A percentile compares a stretch with the other conserved stretches of the same genome.
These are phyloP conservation scores for Mollisia scopiformis DNA, from an alignment of 2,329 filamentous ascomycete genomes.

Conservation along the genomic window DNA sequence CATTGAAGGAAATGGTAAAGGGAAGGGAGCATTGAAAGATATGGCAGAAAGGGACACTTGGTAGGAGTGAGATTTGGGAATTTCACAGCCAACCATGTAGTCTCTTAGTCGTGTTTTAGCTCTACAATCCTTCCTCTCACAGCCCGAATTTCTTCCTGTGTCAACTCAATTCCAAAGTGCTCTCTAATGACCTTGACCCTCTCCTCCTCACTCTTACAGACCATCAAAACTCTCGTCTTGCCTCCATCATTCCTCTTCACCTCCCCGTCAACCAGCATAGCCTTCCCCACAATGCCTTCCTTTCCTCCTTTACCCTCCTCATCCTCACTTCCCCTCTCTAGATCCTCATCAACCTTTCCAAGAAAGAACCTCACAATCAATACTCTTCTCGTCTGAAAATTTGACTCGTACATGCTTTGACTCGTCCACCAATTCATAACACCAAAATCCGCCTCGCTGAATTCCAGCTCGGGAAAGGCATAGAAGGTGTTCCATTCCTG, in stretches of 20 bases:
- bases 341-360: constrained; percentile 34
- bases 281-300: constrained; percentile 51
- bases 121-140: constrained; percentile 48
- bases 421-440: constrained; percentile 62
- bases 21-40: too few relatives aligned
- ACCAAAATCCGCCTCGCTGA: constrained; percentile 61
- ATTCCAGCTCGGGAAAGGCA: constrained; percentile 68
- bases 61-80: too few relatives aligned
- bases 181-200: constrained; percentile 53
- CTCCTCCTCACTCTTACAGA: constrained; percentile 54
- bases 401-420: constrained; percentile 56
- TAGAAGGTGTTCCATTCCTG: constrained; percentile 63
- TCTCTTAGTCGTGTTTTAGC: neutral
- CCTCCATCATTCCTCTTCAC: constrained; percentile 58
- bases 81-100: neutral
- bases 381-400: constrained; percentile 58
- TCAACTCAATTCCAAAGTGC: constrained; percentile 54
- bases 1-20: too few relatives aligned
- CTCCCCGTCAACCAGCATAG: constrained; percentile 52
- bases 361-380: constrained; percentile 59
- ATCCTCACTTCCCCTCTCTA: neutral
- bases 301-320: constrained; percentile 29
- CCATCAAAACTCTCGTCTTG: constrained; percentile 49
- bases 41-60: too few relatives aligned
- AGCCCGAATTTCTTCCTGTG: constrained; percentile 50